Conservation (phyloP, 768 basidiomycete species). For the Trametes cubensis region DNA sequence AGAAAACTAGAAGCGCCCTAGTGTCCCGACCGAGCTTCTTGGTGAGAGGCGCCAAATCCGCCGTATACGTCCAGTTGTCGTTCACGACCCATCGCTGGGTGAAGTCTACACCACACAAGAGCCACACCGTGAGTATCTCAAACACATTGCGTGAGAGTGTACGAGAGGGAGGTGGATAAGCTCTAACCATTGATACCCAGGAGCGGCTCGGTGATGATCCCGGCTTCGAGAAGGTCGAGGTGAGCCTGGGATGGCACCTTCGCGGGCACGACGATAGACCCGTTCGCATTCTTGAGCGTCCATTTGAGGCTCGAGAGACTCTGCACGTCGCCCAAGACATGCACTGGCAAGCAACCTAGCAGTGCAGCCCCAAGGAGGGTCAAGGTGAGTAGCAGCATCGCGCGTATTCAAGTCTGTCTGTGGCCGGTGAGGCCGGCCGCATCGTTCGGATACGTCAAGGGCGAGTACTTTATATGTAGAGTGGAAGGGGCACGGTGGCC, state of each 20-base stretch:
- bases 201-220: slow-evolving; percentile 56
- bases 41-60: slow-evolving; percentile 50
- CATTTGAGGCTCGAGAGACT: slow-evolving; percentile 51
- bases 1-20: slow-evolving; percentile 47
- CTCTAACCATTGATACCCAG: slow-evolving; percentile 53
- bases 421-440: too few species aligned
- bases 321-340: slow-evolving; percentile 30
- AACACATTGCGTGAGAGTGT: not conserved
- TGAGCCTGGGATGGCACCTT: slow-evolving; percentile 56
- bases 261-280: slow-evolving; percentile 55
- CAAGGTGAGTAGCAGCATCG: not conserved
- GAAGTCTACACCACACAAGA: slow-evolving; percentile 42
- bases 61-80: slow-evolving; percentile 63
- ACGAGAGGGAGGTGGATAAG: not conserved
- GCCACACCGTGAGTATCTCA: not conserved
- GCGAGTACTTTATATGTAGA: too few species aligned
- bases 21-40: slow-evolving; percentile 30
- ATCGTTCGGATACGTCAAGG: too few species aligned
- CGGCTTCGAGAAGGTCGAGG: slow-evolving; percentile 53
- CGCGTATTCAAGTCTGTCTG: not conserved
- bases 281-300: slow-evolving; percentile 57
- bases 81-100: slow-evolving; percentile 57
- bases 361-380: slow-evolving; percentile 3
- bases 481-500: not conserved
- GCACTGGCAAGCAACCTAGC: slow-evolving; percentile 6